Base-by-base conservation (phyloP, 208 protist genomes). In the Leptomonas pyrrhocoris region DNA sequence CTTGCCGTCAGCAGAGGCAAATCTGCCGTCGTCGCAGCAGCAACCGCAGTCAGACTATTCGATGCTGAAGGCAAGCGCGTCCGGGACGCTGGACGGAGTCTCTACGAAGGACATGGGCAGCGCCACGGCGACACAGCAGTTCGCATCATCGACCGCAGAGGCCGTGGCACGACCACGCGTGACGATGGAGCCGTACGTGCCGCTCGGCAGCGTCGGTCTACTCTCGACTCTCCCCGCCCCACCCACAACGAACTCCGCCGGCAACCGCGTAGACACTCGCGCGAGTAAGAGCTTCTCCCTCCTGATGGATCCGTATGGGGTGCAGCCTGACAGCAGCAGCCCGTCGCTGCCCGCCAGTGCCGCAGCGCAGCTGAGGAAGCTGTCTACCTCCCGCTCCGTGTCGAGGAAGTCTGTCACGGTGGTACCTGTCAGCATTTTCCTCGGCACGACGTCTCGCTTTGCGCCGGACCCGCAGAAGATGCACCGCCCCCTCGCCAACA, bases 401-500 rank as follows among this genome's bases (percentile, higher is more conserved):
- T 27, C 16, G 19, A 12, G 21, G 50, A 30, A 8, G 30, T 7
- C 38, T 8, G 13, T 65, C 8, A 21, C 59, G 7, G 45, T 18
- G 19, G 34, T 30, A 0, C 59, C 66, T 25, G 13, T 31, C 19
- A 73, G 71, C 67, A 77, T 80, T 50, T 73, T 72, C 42, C 23
- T 55, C 19, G 57, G 43, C 21, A 77, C 50, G 18, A 62, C 68
- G 12, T 19, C 30, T 5, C 74, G 68, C 42, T 80, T 78, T 53
- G 60, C 55, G 3, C 66, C 73, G n/a, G 79, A 84, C 56, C 74
- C 64, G 23, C 40, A 23, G 28, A 84, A 77, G 64, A 77, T 84
- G 58, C 68, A 84, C 25, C 46, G 74, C 0, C 79, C 79, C 11
- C 12, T 74, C 19, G 64, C 73, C 1, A 84, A 84, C 67, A 84